Percentiles rank a stretch among this genome's conserved stretches.
Conservation (phyloP, 495 filamentous ascomycete species). For the Friedmanniomyces endolithicus region DNA sequence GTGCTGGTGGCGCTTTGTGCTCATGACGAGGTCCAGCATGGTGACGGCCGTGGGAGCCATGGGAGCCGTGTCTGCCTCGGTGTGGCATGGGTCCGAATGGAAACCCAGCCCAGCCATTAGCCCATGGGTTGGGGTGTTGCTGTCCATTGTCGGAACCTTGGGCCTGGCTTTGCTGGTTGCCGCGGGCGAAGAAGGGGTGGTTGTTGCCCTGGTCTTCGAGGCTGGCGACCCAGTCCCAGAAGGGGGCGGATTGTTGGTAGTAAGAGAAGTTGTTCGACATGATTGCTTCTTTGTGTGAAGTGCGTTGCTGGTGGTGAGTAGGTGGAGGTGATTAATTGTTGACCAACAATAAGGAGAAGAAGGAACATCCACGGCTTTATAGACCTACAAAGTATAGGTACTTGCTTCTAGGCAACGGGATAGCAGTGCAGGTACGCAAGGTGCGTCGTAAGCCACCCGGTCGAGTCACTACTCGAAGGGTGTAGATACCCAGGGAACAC, state of each 20-base stretch:
- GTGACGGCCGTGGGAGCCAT: constrained; percentile 3
- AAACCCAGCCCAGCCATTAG: constrained; percentile 7
- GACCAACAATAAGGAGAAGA: background rate
- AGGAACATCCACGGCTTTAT: background rate
- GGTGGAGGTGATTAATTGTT: background rate
- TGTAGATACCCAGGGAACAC: background rate
- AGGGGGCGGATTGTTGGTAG: constrained; percentile 34
- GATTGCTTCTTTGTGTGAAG: constrained; percentile 26
- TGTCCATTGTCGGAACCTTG: constrained; percentile 10
- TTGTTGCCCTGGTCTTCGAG: constrained; percentile 29
- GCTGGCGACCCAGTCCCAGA: constrained; percentile 36
- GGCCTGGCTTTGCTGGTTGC: constrained; percentile 3
- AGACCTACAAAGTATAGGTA: background rate
- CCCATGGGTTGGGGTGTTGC: constrained; percentile 13
- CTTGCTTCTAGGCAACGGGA: constrained; percentile 6
- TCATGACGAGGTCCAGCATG: background rate
- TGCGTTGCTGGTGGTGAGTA: no score
- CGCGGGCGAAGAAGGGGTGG: constrained; percentile 25
- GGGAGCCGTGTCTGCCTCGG: constrained; percentile 12
- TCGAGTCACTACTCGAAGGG: background rate
- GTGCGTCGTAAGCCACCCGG: constrained; percentile 1
- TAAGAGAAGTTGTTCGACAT: constrained; percentile 14
- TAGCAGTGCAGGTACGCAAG: background rate
- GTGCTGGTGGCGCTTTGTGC: background rate
- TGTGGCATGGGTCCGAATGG: constrained; percentile 10